These are phyloP conservation scores for Trichoderma aggressivum DNA, from an alignment of 2,329 filamentous ascomycete genomes.

Conservation along the genomic window DNA sequence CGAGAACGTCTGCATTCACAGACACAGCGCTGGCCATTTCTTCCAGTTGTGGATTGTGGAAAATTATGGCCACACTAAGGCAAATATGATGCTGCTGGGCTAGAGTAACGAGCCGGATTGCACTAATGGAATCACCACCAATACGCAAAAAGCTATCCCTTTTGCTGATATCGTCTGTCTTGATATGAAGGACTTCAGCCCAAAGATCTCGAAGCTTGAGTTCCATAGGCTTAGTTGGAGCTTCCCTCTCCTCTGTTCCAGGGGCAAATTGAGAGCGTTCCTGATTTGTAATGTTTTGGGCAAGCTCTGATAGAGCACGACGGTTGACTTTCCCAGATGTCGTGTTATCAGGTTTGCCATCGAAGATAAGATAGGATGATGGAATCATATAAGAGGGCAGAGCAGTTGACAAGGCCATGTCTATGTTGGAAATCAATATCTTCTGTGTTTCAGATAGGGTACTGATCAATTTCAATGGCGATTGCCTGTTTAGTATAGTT, in stretches of 20 bases:
- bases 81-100: not conserved
- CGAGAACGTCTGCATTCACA: not conserved
- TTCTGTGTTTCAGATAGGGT: conserved; percentile 12
- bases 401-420: not conserved
- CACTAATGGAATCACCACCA: conserved; percentile 18
- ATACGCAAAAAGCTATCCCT: conserved; percentile 16
- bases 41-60: not conserved
- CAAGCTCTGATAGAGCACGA: not conserved
- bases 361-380: conserved; percentile 20
- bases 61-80: not conserved
- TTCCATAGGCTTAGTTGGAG: conserved; percentile 2
- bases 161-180: not conserved
- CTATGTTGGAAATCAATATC: conserved; percentile 13
- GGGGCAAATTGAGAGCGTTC: not conserved
- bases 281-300: not conserved
- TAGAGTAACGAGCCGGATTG: not conserved
- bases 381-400: conserved; percentile 25
- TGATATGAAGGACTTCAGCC: conserved; percentile 4
- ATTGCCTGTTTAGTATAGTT: not conserved
- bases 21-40: not conserved
- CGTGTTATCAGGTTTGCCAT: conserved; percentile 20
- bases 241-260: not conserved
- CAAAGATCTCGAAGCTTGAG: conserved; percentile 7
- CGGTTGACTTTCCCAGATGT: conserved; percentile 21
- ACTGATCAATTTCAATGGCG: not conserved